Percentiles rank a stretch among this genome's conserved stretches.
phyloP scores from a whole-genome alignment of 2,329 filamentous ascomycete species.

The Penicillium sp. region DNA sequence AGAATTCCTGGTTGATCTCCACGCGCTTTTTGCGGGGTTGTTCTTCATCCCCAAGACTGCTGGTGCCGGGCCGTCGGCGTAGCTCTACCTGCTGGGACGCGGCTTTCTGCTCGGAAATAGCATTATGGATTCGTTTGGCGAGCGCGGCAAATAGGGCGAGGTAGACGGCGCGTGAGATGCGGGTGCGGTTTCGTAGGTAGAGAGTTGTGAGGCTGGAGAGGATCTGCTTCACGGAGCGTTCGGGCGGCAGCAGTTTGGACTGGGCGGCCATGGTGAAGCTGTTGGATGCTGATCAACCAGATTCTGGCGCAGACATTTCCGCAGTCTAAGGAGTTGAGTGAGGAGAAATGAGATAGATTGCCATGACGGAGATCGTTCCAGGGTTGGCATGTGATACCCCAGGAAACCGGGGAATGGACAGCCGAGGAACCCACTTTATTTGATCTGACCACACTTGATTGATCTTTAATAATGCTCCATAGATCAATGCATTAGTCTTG shows the following conservation, averaged over 20 bases:
- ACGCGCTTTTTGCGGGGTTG: constrained; percentile 67
- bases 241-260: constrained; percentile 67
- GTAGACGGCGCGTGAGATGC: constrained; percentile 81
- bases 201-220: constrained; percentile 66
- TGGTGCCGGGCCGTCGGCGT: constrained; percentile 53
- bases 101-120: constrained; percentile 88
- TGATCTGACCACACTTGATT: not conserved
- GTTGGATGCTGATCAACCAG: constrained; percentile 19
- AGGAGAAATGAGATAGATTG: constrained; percentile 4
- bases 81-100: constrained; percentile 68
- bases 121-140: constrained; percentile 83
- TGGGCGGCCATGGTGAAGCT: constrained; percentile 64
- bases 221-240: constrained; percentile 64
- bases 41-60: constrained; percentile 36
- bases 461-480: not conserved
- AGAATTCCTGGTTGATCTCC: constrained; percentile 86
- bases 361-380: constrained; percentile 11
- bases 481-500: not conserved
- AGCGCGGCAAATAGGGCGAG: constrained; percentile 77
- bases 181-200: constrained; percentile 76
- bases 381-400: constrained; percentile 28
- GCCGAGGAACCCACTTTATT: constrained; percentile 18
- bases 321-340: not conserved
- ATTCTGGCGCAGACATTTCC: constrained; percentile 21
- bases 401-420: constrained; percentile 21